These are phyloP conservation scores for Myochromella boudieri DNA, from an alignment of 768 basidiomycete species.

Conservation along the genomic window DNA sequence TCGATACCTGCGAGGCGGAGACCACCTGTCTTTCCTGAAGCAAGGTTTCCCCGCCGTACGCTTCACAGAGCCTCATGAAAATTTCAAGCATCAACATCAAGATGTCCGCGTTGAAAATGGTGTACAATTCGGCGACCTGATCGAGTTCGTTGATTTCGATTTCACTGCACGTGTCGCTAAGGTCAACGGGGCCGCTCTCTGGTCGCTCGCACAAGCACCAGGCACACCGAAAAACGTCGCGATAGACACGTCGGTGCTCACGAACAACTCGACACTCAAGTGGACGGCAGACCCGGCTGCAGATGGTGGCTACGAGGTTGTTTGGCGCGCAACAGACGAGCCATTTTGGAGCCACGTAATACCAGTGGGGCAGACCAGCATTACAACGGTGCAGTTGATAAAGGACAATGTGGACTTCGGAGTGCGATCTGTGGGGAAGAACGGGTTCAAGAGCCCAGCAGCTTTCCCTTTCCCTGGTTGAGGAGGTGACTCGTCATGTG, in stretches of 20 bases:
- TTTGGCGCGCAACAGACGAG: conserved; percentile 49
- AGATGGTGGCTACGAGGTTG: conserved; percentile 48
- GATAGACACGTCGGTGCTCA: conserved; percentile 44
- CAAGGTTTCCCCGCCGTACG: conserved; percentile 53
- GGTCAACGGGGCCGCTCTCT: conserved; percentile 52
- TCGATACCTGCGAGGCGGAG: conserved; percentile 54
- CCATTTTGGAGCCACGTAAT: conserved; percentile 50
- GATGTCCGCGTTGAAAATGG: conserved; percentile 50
- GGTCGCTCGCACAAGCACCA: conserved; percentile 58
- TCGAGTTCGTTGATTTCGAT: conserved; percentile 52
- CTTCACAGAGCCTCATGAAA: conserved; percentile 57
- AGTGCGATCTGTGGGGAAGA: conserved; percentile 47
- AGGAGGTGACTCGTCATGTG: too few relatives aligned
- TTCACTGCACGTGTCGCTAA: conserved; percentile 48
- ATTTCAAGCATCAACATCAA: conserved; percentile 60
- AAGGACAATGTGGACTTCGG: conserved; percentile 56
- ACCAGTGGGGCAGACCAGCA: conserved; percentile 42
- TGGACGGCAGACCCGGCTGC: conserved; percentile 42
- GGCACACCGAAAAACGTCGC: conserved; percentile 49
- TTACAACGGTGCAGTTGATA: conserved; percentile 39
- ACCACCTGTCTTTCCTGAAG: conserved; percentile 50
- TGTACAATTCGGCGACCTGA: conserved; percentile 53
- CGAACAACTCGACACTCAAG: conserved; percentile 52
- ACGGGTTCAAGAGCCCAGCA: conserved; percentile 53
- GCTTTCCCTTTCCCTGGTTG: conserved; percentile 29